These are phyloP conservation scores for Leishmania tarentolae DNA, from an alignment of 208 protist genomes.

Conservation along the genomic window DNA sequence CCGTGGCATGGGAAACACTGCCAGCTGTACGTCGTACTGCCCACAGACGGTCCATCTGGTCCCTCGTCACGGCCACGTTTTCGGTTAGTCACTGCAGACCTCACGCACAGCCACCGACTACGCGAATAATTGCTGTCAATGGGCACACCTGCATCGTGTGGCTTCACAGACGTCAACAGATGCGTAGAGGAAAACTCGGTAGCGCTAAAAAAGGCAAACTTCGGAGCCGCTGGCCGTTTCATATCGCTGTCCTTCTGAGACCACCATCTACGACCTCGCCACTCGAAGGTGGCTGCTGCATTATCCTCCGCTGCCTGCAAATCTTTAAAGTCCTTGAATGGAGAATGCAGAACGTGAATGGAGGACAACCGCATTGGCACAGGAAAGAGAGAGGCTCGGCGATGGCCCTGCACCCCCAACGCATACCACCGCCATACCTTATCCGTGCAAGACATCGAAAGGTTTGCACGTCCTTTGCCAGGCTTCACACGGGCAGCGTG, in stretches of 20 bases:
- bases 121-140: constrained; percentile 39
- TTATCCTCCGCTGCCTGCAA: background rate
- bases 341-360: constrained; percentile 32
- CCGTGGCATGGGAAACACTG: background rate
- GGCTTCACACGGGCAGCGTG: constrained; percentile 76
- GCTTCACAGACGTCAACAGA: background rate
- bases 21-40: background rate
- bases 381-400: constrained; percentile 41
- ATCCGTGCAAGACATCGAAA: constrained; percentile 91
- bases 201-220: constrained; percentile 5
- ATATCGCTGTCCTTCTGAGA: background rate
- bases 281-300: constrained; percentile 14
- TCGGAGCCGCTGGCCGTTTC: background rate
- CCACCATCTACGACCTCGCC: constrained; percentile 13
- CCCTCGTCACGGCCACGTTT: constrained; percentile 8
- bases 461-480: constrained; percentile 70
- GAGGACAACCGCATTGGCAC: constrained; percentile 43
- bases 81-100: background rate
- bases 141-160: background rate
- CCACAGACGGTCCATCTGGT: background rate
- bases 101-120: constrained; percentile 27
- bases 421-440: constrained; percentile 85
- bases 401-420: constrained; percentile 70
- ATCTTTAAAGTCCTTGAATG: background rate
- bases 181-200: background rate